These are phyloP conservation scores for Hirschioporus abietinus DNA, from an alignment of 768 basidiomycete species.

Conservation along the genomic window DNA sequence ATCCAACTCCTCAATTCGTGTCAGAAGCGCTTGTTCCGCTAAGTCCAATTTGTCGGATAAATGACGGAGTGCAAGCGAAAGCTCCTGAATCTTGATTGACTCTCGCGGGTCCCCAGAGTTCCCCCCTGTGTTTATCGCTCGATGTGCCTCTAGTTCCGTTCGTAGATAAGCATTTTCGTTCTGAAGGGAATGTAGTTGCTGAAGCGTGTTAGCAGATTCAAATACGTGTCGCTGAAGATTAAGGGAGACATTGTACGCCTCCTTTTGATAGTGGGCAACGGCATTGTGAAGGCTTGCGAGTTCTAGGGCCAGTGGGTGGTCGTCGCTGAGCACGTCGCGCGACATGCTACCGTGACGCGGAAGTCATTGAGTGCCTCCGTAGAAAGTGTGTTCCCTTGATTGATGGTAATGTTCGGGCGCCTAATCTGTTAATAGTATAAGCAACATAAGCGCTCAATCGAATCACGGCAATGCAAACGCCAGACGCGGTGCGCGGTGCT, in stretches of 20 bases:
- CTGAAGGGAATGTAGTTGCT: slow-evolving; percentile 45
- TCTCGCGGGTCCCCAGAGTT: slow-evolving; percentile 27
- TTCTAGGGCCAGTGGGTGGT: slow-evolving; percentile 43
- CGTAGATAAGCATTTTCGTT: slow-evolving; percentile 52
- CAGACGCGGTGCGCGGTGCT: too few species aligned
- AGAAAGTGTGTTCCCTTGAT: slow-evolving; percentile 19
- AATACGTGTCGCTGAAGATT: slow-evolving; percentile 62
- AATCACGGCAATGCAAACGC: too few species aligned
- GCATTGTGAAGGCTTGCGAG: slow-evolving; percentile 40
- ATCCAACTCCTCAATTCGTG: slow-evolving; percentile 43
- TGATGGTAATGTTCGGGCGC: slow-evolving; percentile 18
- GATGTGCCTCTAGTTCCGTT: slow-evolving; percentile 52
- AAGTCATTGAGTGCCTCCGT: background rate
- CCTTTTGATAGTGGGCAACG: slow-evolving; percentile 56
- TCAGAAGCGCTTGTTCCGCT: slow-evolving; percentile 51
- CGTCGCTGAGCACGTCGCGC: slow-evolving; percentile 21
- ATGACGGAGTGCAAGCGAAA: slow-evolving; percentile 63
- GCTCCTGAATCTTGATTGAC: slow-evolving; percentile 37
- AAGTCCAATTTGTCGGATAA: slow-evolving; percentile 62
- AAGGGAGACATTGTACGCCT: slow-evolving; percentile 58
- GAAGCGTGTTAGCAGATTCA: slow-evolving; percentile 43
- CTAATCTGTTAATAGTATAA: slow-evolving; percentile 18
- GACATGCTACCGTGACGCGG: background rate
- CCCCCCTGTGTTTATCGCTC: slow-evolving; percentile 44
- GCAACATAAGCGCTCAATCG: slow-evolving; percentile 1